Evolutionary conservation across 148 eudicot genomes (phyloP).

Genomic region (Dianthus caryophyllus): DNA sequence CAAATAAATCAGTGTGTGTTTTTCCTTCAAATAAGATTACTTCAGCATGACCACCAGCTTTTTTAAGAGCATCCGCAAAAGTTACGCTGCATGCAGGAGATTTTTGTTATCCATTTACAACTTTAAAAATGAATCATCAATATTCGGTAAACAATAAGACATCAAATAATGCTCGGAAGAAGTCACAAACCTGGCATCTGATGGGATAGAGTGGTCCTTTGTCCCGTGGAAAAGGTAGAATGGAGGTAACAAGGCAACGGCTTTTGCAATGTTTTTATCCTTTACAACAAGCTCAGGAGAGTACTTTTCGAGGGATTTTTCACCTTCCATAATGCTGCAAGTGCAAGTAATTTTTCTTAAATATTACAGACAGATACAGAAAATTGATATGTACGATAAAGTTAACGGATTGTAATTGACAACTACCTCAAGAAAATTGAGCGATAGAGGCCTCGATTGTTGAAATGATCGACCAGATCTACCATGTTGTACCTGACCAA

Average conservation of each 20-base stretch:
- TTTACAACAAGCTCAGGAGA: conserved; percentile 76
- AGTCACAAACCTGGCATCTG: conserved; percentile 58
- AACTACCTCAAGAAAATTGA: conserved; percentile 78
- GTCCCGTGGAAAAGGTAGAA: conserved; percentile 84
- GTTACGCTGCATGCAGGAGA: conserved; percentile 41
- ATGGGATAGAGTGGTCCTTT: conserved; percentile 74
- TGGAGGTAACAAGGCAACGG: conserved; percentile 60
- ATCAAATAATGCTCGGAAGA: conserved; percentile 2
- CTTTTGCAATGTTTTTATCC: conserved; percentile 44
- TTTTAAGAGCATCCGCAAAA: conserved; percentile 61
- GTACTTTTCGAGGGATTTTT: conserved; percentile 51
- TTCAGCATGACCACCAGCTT: conserved; percentile 67
- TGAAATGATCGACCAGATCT: conserved; percentile 78
- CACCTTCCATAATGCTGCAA: conserved; percentile 96
- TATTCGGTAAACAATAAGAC: conserved; percentile 2
- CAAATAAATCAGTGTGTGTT: conserved; percentile 88
- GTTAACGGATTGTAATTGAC: not conserved
- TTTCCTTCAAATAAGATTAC: conserved; percentile 67
- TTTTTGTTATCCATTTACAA: not conserved
- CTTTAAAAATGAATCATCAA: not conserved
- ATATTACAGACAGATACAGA: not conserved
- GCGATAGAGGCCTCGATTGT: conserved; percentile 78
- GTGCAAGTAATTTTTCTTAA: conserved; percentile 5
- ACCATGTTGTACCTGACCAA: conserved; percentile 66
- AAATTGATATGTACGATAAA: not conserved